phyloP scores from a whole-genome alignment of 495 filamentous ascomycete species.

The Daldinia concentrica region DNA sequence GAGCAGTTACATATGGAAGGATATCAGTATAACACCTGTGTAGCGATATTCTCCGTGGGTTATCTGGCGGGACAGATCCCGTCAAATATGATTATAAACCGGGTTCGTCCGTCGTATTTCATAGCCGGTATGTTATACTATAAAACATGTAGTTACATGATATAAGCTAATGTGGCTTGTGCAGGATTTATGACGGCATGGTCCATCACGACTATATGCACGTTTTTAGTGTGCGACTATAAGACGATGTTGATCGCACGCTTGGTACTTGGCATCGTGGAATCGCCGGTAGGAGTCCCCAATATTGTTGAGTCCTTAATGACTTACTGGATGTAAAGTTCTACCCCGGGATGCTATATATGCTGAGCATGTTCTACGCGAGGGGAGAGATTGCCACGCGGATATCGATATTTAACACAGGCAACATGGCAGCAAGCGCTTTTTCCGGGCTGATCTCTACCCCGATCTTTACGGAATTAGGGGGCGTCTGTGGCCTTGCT shows the following conservation, averaged over 20 bases:
- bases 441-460: slow-evolving; percentile 63
- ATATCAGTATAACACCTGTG: slow-evolving; percentile 61
- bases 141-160: background rate
- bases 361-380: slow-evolving; percentile 61
- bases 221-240: slow-evolving; percentile 53
- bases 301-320: background rate
- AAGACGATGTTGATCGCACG: slow-evolving; percentile 50
- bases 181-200: slow-evolving; percentile 58
- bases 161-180: slow-evolving; percentile 38
- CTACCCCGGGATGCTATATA: slow-evolving; percentile 57
- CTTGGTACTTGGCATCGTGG: slow-evolving; percentile 54
- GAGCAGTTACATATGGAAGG: slow-evolving; percentile 58
- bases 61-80: slow-evolving; percentile 52
- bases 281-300: slow-evolving; percentile 50
- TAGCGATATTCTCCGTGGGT: slow-evolving; percentile 61
- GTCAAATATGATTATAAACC: slow-evolving; percentile 54
- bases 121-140: slow-evolving; percentile 24
- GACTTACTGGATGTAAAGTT: slow-evolving; percentile 9
- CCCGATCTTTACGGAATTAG: slow-evolving; percentile 47
- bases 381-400: slow-evolving; percentile 58
- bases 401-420: slow-evolving; percentile 57
- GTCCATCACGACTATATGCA: slow-evolving; percentile 56
- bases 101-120: slow-evolving; percentile 30
- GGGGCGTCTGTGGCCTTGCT: slow-evolving; percentile 37
- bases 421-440: slow-evolving; percentile 54